Evolutionary conservation across 148 eudicot genomes (phyloP), one percentile per base, ranked within the genome.

Genomic region (Camellia sinensis): DNA sequence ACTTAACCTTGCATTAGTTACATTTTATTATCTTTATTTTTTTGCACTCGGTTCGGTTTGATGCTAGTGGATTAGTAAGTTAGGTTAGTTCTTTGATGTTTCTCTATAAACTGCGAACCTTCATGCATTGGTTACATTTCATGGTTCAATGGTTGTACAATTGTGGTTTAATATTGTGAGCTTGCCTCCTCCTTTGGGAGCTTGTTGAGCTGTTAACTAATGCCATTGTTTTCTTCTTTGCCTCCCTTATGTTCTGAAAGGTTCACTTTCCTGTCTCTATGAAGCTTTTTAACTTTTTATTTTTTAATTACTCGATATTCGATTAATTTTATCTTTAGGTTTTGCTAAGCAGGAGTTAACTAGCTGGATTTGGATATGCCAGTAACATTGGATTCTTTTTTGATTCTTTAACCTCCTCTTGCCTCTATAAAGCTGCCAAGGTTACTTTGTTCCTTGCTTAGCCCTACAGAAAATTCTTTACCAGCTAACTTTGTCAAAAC

Each of bases 361-460:
- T 45, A 19, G 56, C 68, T 44, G 78, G 67, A 41, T 76, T 7
- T 1, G 46, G 66, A 5, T 45, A 45, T n/a, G 67, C 45, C 67
- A 45, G 56, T 45, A 12, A 63, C 79, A 45, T 76, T 76, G 79
- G 79, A 76, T 76, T 76, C 79, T 62, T 62, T 74, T 64, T n/a
- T 50, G 62, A 62, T 71, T 77, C 54, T 66, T 40, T 37, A 52
- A n/a, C 17, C 57, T 62, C 44, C 41, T 66, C 78, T 79, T 61
- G 78, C 65, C 73, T 79, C 82, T 57, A 79, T 83, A 79, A 83
- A 75, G 85, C 82, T 83, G 85, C 85, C 62, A 79, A 79, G 67
- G 73, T 65, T 48, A 57, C 68, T 73, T 29, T 83, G 85, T 79
- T 79, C 82, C 82, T 79, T 74, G 79, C 68, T 83, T 79, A 74